Evolutionary conservation across 768 basidiomycete species (phyloP).

Genomic region (Cytidiella melzeri): DNA sequence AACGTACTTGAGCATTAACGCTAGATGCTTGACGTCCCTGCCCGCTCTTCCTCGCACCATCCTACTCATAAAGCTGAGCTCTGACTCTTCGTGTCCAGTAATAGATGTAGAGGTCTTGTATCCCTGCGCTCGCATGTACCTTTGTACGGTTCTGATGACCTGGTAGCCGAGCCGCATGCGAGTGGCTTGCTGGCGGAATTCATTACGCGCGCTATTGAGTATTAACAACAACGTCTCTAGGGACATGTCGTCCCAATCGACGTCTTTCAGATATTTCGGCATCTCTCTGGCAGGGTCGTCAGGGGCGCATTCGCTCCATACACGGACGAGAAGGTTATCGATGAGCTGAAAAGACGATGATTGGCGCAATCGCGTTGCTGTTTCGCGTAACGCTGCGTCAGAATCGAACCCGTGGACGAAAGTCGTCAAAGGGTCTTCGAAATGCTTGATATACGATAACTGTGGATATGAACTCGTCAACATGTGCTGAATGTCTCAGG

Average conservation of each 20-base stretch:
- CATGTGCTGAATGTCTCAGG: too few relatives aligned
- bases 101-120: constrained; percentile 31
- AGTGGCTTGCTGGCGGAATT: constrained; percentile 28
- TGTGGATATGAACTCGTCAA: constrained; percentile 24
- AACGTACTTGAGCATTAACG: constrained; percentile 43
- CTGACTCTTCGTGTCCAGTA: constrained; percentile 12
- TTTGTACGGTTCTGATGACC: constrained; percentile 38
- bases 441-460: constrained; percentile 68
- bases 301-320: constrained; percentile 12
- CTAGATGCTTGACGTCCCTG: constrained; percentile 40
- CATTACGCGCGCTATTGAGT: constrained; percentile 33
- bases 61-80: constrained; percentile 38
- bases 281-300: not conserved
- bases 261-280: constrained; percentile 18
- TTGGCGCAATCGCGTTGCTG: constrained; percentile 12
- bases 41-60: constrained; percentile 38
- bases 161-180: constrained; percentile 42
- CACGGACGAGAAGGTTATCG: constrained; percentile 31
- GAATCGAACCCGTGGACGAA: constrained; percentile 29
- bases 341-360: constrained; percentile 29
- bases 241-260: constrained; percentile 3
- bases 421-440: constrained; percentile 51
- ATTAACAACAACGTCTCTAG: constrained; percentile 22
- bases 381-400: constrained; percentile 2
- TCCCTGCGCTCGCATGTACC: constrained; percentile 37